Base-by-base conservation (phyloP, 257 asterid genomes). In the Plectranthus barbatus region DNA sequence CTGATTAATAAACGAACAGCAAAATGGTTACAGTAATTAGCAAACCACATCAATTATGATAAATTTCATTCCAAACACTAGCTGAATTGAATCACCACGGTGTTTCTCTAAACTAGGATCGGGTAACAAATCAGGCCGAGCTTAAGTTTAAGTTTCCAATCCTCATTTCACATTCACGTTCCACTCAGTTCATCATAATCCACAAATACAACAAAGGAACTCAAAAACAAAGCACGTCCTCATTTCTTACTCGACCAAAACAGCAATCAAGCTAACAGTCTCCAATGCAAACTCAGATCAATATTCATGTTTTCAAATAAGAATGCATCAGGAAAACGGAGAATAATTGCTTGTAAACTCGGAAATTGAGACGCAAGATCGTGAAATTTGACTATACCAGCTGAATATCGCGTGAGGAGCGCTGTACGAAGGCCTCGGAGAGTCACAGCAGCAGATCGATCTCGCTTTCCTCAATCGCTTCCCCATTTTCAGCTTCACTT, bases 391-490 rank as follows among this genome's bases (percentile, higher is more conserved):
- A n/a, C 7, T 6, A 51, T 63, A 92, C 99, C 95, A 79, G 88
- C 67, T 78, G 92, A 87, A 87, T 80, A 76, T 71, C 19, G 89
- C 68, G 79, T 77, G 94, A 67, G 84, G 78, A 58, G 72, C 29
- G 31, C 60, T 74, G 59, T 45, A 59, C 26, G 83, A 58, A 7
- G 72, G 18, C 23, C 87, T 81, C 23, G 99, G 99, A 73, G 99
- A 89, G 56, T 74, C 83, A 76, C 99, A 85, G 80, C 90, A 74
- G 71, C 97, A 72, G 57, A 85, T 79, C 6, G 93, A 57, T 70
- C 85, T 83, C 31, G 87, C 74, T 74, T 79, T 86, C 69, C 94
- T 75, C 84, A 90, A 62, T 75, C 94, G 88, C 79, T 88, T 91
- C 82, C 88, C 98, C 95, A 86, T 86, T 29, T 62, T 74, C 71